Base-by-base conservation (phyloP, 331 rosid species). In the Quercus lobata region DNA sequence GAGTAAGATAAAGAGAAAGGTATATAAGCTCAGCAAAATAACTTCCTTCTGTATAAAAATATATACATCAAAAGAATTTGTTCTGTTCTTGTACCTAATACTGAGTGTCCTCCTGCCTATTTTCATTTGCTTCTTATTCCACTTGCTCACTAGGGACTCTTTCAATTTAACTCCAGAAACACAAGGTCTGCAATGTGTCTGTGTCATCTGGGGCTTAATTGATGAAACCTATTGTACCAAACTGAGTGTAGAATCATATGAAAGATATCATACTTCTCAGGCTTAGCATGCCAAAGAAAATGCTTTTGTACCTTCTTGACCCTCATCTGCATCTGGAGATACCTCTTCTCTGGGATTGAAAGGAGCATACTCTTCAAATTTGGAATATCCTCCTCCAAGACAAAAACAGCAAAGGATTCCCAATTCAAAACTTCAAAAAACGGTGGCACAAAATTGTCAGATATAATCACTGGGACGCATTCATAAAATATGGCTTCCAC, bases 371-470 rank as follows among this genome's bases (percentile, higher is more conserved):
- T 85, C 87, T 93, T 90, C 91, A 96, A 86, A 57, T 96, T 73
- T 0, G 92, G 94, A 15, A 93, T 90, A 71, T 96, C 98, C 73
- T 80, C 81, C 79, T 96, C 99, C 76, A 69, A 15, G 56, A 93
- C 90, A 76, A 96, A 91, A 80, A 96, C 97, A 16, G 97, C 92
- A 79, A 96, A 96, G 19, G 98, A 87, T 76, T 93, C 97, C 99
- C 98, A 96, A 72, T 90, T 80, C 84, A 96, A 84, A 65, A 90
- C 88, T 79, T 89, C 97, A 4, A 96, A 90, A 22, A 96, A 83
- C 0, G 99, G 99, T 56, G 99, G 97, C 87, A 96, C 89, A 27
- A 89, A 96, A 73, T 96, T 93, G 88, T 96, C 99, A n/a, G 99
- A 93, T 84, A 96, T 87, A 78, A 96, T 90, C 63, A 96, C 99